phyloP scores from a whole-genome alignment of 768 basidiomycete species.

The Cystobasidium tubakii region DNA sequence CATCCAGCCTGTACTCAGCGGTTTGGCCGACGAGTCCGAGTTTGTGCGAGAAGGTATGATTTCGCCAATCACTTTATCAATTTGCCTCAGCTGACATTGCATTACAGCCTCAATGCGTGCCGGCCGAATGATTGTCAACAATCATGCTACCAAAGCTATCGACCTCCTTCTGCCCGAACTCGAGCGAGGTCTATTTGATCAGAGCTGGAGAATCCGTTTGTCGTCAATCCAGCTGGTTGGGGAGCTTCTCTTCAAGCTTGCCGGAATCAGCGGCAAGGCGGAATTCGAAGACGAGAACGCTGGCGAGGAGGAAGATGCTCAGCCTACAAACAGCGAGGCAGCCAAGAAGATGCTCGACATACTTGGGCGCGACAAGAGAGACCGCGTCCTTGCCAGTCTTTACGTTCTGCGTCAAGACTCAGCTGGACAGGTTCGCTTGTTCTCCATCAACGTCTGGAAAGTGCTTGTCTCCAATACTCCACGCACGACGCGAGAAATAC shows the following conservation, averaged over 20 bases:
- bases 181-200: slow-evolving; percentile 89
- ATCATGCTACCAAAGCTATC: slow-evolving; percentile 84
- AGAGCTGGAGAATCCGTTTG: slow-evolving; percentile 80
- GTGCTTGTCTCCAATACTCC: slow-evolving; percentile 92
- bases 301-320: slow-evolving; percentile 49
- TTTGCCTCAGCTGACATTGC: not conserved
- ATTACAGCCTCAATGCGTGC: slow-evolving; percentile 83
- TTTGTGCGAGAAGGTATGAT: slow-evolving; percentile 67
- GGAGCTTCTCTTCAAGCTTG: slow-evolving; percentile 85
- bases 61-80: not conserved
- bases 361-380: slow-evolving; percentile 77
- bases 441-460: slow-evolving; percentile 95
- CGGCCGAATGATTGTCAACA: slow-evolving; percentile 94
- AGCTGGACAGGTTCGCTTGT: slow-evolving; percentile 78
- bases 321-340: slow-evolving; percentile 61
- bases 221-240: slow-evolving; percentile 93
- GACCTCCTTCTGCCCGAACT: slow-evolving; percentile 89
- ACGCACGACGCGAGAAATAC: slow-evolving; percentile 81
- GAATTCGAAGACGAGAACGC: slow-evolving; percentile 66
- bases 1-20: slow-evolving; percentile 81
- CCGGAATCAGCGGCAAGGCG: slow-evolving; percentile 85
- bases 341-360: slow-evolving; percentile 81
- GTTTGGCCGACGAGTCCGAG: slow-evolving; percentile 86
- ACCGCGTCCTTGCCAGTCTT: slow-evolving; percentile 80
- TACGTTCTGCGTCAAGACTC: slow-evolving; percentile 92